Evolutionary conservation across 1,284 basidiomycete genomes (phyloP).

Genomic region (Rhodotorula sp.): DNA sequence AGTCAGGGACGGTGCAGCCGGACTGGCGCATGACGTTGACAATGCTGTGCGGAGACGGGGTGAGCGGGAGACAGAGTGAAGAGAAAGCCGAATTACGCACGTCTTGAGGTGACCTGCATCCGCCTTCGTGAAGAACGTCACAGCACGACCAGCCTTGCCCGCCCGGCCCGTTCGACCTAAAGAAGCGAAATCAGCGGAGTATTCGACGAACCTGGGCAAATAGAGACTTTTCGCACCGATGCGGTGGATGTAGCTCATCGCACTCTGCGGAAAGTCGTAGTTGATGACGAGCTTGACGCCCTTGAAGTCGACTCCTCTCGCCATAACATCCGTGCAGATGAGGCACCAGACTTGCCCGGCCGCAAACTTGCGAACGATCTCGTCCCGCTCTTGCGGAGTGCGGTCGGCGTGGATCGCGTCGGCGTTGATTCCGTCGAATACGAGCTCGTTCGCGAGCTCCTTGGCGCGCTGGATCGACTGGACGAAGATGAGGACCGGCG

Average conservation of each 20-base stretch:
- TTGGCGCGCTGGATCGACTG: slow-evolving; percentile 88
- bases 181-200: neutral
- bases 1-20: slow-evolving; percentile 82
- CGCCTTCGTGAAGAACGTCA: slow-evolving; percentile 93
- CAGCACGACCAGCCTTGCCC: slow-evolving; percentile 82
- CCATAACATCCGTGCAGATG: slow-evolving; percentile 91
- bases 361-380: slow-evolving; percentile 78
- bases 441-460: slow-evolving; percentile 80
- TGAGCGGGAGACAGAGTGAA: neutral
- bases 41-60: slow-evolving; percentile 58
- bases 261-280: slow-evolving; percentile 81
- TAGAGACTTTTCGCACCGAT: slow-evolving; percentile 61
- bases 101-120: slow-evolving; percentile 88
- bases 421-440: slow-evolving; percentile 80
- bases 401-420: slow-evolving; percentile 89
- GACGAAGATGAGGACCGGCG: slow-evolving; percentile 89
- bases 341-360: slow-evolving; percentile 86
- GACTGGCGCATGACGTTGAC: slow-evolving; percentile 91
- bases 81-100: slow-evolving; percentile 54
- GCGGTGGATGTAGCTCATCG: slow-evolving; percentile 92
- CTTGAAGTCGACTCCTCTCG: slow-evolving; percentile 95
- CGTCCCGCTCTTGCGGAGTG: slow-evolving; percentile 80
- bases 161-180: slow-evolving; percentile 88
- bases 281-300: slow-evolving; percentile 93
- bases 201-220: neutral